Evolutionary conservation across 1,284 basidiomycete genomes (phyloP).

Genomic region (Papiliotrema fonsecae): DNA sequence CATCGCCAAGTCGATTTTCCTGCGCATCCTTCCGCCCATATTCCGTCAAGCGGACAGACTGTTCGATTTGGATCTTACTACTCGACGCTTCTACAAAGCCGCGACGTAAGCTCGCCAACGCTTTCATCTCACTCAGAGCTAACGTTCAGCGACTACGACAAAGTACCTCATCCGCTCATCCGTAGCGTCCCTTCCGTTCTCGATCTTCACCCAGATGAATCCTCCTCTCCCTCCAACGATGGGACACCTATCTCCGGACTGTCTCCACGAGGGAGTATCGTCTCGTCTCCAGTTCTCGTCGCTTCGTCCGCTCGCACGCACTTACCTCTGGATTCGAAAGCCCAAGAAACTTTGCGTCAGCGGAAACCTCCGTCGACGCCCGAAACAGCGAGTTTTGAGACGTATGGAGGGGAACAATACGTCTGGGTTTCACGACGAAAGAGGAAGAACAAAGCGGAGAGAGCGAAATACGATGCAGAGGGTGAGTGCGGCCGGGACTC

Average conservation of each 20-base stretch:
- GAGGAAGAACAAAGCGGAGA: constrained; percentile 8
- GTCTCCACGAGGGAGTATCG: no score
- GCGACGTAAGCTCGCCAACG: constrained; percentile 57
- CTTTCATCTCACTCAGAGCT: constrained; percentile 3
- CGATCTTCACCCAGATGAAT: constrained; percentile 56
- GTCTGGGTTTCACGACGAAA: constrained; percentile 7
- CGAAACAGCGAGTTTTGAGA: neutral
- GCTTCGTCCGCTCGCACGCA: no score
- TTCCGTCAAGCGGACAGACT: constrained; percentile 65
- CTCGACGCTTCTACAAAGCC: constrained; percentile 76
- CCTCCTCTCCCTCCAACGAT: constrained; percentile 5
- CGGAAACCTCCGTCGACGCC: no score
- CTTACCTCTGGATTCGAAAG: no score
- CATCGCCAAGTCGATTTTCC: constrained; percentile 68
- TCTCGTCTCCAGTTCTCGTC: no score
- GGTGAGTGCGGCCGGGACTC: constrained; percentile 15
- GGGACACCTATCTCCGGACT: no score
- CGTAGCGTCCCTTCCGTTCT: constrained; percentile 78
- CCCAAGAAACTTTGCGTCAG: no score
- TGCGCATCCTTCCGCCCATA: constrained; percentile 68
- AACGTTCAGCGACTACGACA: constrained; percentile 56
- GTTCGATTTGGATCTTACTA: constrained; percentile 56
- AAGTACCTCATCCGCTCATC: constrained; percentile 60
- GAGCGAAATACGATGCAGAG: constrained; percentile 29
- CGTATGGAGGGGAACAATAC: neutral